Evolutionary conservation across 2,329 filamentous ascomycete genomes (phyloP).

Genomic region (Aureobasidium subglaciale): DNA sequence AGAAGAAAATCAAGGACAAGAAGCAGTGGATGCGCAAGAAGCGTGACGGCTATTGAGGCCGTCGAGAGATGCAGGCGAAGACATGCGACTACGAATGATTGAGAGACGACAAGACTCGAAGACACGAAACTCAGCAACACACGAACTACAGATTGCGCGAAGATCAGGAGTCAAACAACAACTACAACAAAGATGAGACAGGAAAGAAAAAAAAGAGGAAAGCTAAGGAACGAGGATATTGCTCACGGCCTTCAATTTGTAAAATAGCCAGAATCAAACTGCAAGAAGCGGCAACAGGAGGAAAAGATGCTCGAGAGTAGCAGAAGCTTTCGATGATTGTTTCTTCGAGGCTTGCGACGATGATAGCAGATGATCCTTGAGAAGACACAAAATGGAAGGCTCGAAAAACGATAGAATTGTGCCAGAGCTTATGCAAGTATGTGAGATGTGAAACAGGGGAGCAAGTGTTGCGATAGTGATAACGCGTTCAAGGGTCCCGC

Average conservation of each 20-base stretch:
- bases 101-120: background rate
- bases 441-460: background rate
- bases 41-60: too few relatives aligned
- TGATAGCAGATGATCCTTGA: background rate
- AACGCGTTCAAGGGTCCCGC: conserved; percentile 1
- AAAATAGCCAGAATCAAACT: background rate
- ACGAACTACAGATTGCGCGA: background rate
- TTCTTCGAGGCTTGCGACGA: background rate
- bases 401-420: background rate
- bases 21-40: too few relatives aligned
- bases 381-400: background rate
- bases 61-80: too few relatives aligned
- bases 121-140: background rate
- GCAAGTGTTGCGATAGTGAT: background rate
- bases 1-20: too few relatives aligned
- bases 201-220: background rate
- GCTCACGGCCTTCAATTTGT: background rate
- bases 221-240: background rate
- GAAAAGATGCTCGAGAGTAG: background rate
- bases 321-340: background rate
- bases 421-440: background rate
- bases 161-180: background rate
- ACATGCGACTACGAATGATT: background rate
- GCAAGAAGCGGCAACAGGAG: background rate
- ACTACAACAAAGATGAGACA: background rate